Evolutionary conservation across 2,329 filamentous ascomycete genomes (phyloP).

Genomic region (Alternaria sp.): DNA sequence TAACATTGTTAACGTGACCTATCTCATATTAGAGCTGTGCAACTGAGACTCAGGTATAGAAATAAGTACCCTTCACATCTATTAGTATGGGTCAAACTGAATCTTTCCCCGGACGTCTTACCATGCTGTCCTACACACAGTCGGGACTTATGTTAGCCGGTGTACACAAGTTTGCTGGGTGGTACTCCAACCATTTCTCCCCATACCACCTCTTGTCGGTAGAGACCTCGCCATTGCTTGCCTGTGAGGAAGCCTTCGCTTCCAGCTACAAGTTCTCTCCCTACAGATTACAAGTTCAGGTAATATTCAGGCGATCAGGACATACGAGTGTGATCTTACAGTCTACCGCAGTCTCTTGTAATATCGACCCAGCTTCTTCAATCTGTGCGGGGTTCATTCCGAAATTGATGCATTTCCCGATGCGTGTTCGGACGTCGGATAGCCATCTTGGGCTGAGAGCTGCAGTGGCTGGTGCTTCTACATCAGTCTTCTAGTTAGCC

Average conservation of each 20-base stretch:
- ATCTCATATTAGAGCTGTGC: constrained; percentile 13
- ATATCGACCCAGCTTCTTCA: constrained; percentile 64
- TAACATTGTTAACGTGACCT: constrained; percentile 88
- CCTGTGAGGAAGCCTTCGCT: constrained; percentile 78
- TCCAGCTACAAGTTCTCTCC: constrained; percentile 73
- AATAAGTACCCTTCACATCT: constrained; percentile 18
- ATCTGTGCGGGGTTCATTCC: constrained; percentile 69
- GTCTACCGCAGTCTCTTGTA: constrained; percentile 67
- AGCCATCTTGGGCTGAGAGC: constrained; percentile 68
- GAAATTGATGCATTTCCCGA: constrained; percentile 79
- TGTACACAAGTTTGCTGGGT: not conserved
- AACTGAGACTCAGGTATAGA: not conserved
- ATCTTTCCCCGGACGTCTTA: constrained; percentile 46
- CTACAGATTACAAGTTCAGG: not conserved
- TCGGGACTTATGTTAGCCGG: constrained; percentile 38
- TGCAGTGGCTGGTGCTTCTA: constrained; percentile 11
- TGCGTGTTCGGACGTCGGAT: constrained; percentile 68
- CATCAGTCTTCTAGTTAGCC: not conserved
- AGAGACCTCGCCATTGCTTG: constrained; percentile 67
- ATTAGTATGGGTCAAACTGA: constrained; percentile 10
- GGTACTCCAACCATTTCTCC: constrained; percentile 76
- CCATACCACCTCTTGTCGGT: constrained; percentile 76
- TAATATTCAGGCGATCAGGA: not conserved
- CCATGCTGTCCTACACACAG: constrained; percentile 60
- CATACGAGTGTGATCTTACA: constrained; percentile 55